Evolutionary conservation across 2,329 filamentous ascomycete species (phyloP), one percentile per base, ranked within the genome.

Genomic region (Neurospora sp.): DNA sequence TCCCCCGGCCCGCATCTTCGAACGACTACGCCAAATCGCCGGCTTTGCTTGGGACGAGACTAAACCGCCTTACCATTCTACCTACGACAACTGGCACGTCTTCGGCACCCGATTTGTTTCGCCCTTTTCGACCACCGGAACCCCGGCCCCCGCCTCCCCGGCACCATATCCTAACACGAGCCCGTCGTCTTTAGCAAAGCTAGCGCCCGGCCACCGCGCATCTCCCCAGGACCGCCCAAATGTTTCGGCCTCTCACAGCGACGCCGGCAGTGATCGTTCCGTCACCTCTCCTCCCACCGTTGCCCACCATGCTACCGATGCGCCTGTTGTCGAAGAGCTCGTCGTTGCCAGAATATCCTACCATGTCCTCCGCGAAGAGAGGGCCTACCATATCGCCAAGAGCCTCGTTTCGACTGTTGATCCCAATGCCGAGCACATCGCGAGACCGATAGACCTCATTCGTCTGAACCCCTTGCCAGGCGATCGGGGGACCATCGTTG

Each of bases 21-120:
- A 93, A 78, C 87, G 91, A 67, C 84, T 94, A 74, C 85, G 87
- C 72, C 90, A 92, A 78, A 85, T 94, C 73, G 85, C 89, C 66
- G 91, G 91, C 68, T 93, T 92, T 78, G 88, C 86, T 6, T 94
- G 91, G 91, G 90, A 93, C 79, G 90, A 92, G 74, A 84, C 86
- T 15, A 79, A 77, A 70, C 79, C 80, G 36, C 87, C 87, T 11
- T 82, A 86, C 69, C 88, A 89, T 77, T 86, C 87, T 67, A 92
- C 89, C 75, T 97, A 97, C 80, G 93, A 96, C 79, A 93, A 94
- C 82, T 98, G 94, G 88, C 89, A 92, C 79, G 85, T 91, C 75
- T 87, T 84, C 73, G 91, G 90, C 78, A 89, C 81, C 75, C 89
- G 85, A 71, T 84, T 85, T 70, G 82, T 86, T 75, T 87, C 81